Evolutionary conservation across 2,329 filamentous ascomycete species (phyloP).

Genomic region (Beauveria scarabaeidicola): DNA sequence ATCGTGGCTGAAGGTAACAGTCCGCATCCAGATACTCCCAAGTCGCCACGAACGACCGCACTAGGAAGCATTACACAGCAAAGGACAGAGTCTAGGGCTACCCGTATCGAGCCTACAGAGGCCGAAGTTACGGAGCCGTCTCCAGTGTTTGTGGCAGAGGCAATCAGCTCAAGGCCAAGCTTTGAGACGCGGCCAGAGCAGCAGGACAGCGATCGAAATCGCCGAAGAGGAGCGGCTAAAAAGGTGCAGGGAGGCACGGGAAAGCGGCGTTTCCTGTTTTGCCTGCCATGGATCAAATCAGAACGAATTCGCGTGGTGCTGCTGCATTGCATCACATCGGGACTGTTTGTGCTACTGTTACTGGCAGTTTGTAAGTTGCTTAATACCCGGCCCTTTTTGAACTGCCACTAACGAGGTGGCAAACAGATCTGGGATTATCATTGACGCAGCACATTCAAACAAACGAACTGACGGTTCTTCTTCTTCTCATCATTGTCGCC

Average conservation of each 20-base stretch:
- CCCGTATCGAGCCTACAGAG: slow-evolving; percentile 1
- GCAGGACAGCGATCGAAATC: background rate
- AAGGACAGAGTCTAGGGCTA: slow-evolving; percentile 6
- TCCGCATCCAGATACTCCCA: slow-evolving; percentile 18
- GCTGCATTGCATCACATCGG: slow-evolving; percentile 56
- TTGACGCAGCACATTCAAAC: slow-evolving; percentile 55
- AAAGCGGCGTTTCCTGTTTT: slow-evolving; percentile 39
- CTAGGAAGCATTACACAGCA: background rate
- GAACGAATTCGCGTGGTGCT: slow-evolving; percentile 45
- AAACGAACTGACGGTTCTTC: slow-evolving; percentile 68
- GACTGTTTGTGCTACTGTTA: slow-evolving; percentile 49
- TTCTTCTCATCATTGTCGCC: slow-evolving; percentile 69
- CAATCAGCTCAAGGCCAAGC: background rate
- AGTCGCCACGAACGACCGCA: slow-evolving; percentile 2
- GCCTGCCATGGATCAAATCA: slow-evolving; percentile 48
- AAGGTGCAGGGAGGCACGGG: background rate
- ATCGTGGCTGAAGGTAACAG: slow-evolving; percentile 11
- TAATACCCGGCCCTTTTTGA: background rate
- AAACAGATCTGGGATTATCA: slow-evolving; percentile 61
- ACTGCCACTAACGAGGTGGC: background rate
- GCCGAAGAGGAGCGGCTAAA: background rate
- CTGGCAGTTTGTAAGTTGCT: slow-evolving; percentile 56
- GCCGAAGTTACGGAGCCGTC: background rate
- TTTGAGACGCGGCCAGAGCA: background rate
- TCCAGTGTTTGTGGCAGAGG: background rate